A percentile compares a stretch with the other conserved stretches of the same genome.
phyloP scores from a whole-genome alignment of 139 green algal species.

The Coccomyxa sp. region DNA sequence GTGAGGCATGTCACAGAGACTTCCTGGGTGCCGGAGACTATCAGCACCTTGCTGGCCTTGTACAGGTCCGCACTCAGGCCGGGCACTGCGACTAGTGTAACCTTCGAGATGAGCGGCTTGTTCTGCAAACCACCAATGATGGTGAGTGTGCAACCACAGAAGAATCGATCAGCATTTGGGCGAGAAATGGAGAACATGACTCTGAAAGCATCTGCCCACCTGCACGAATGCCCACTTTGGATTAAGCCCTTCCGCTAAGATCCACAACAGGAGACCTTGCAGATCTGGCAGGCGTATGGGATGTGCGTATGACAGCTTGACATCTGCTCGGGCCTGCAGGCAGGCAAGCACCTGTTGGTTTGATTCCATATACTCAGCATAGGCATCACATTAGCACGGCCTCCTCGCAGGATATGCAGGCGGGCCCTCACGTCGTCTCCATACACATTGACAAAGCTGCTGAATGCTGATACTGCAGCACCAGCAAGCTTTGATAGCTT shows the following conservation, averaged over 20 bases:
- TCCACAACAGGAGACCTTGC: slow-evolving; percentile 55
- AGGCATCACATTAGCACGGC: not conserved
- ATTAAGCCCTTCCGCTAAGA: slow-evolving; percentile 43
- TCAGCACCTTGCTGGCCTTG: slow-evolving; percentile 30
- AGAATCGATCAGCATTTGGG: not conserved
- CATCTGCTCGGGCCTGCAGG: slow-evolving; percentile 28
- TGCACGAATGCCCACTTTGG: slow-evolving; percentile 57
- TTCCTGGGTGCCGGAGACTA: not conserved
- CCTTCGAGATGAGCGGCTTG: slow-evolving; percentile 51
- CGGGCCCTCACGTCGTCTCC: not conserved
- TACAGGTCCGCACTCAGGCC: slow-evolving; percentile 43
- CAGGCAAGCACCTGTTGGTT: not conserved
- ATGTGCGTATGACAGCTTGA: slow-evolving; percentile 8
- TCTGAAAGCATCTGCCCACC: slow-evolving; percentile 15
- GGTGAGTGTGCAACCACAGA: not conserved
- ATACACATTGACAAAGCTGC: too few species aligned
- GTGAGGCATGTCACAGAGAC: too few species aligned
- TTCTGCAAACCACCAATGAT: slow-evolving; percentile 33
- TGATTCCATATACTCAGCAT: not conserved
- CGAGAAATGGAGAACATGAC: not conserved
- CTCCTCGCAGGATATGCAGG: not conserved
- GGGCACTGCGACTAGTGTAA: slow-evolving; percentile 52
- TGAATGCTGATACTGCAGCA: too few species aligned
- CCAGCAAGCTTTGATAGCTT: too few species aligned
- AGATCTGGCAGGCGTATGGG: slow-evolving; percentile 42